A percentile compares a stretch with the other conserved stretches of the same genome.
phyloP scores from a whole-genome alignment of 805 yeast species.

The Starmerella vaccinii region DNA sequence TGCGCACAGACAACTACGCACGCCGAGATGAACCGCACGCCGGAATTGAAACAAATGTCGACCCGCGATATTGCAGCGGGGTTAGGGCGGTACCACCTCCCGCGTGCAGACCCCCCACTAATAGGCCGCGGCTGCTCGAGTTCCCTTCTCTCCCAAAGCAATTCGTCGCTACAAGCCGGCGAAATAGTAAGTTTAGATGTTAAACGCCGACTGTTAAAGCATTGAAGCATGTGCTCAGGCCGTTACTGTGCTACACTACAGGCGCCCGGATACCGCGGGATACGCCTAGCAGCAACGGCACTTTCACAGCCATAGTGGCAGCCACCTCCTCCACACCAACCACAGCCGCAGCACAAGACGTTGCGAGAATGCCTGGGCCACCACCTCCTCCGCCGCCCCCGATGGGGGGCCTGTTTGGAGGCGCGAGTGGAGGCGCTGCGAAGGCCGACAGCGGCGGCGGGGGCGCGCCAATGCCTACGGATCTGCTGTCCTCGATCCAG shows the following conservation, averaged over 20 bases:
- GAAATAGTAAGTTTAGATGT: no score
- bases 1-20: neutral
- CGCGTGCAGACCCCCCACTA: neutral
- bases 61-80: neutral
- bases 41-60: neutral
- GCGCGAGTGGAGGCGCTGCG: constrained; percentile 24
- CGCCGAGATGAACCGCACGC: no score
- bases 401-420: constrained; percentile 28
- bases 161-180: no score
- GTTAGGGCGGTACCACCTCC: neutral
- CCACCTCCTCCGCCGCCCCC: constrained; percentile 30
- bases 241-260: neutral
- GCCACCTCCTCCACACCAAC: neutral
- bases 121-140: no score
- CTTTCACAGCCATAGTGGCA: no score
- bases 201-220: no score
- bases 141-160: no score
- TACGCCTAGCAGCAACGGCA: neutral
- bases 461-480: constrained; percentile 28
- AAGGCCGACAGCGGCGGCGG: constrained; percentile 29
- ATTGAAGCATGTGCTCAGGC: no score
- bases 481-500: constrained; percentile 69
- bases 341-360: neutral
- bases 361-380: constrained; percentile 26
- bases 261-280: neutral